Evolutionary conservation across 179 eudicot species (phyloP).

Genomic region (Vitellaria paradoxa): DNA sequence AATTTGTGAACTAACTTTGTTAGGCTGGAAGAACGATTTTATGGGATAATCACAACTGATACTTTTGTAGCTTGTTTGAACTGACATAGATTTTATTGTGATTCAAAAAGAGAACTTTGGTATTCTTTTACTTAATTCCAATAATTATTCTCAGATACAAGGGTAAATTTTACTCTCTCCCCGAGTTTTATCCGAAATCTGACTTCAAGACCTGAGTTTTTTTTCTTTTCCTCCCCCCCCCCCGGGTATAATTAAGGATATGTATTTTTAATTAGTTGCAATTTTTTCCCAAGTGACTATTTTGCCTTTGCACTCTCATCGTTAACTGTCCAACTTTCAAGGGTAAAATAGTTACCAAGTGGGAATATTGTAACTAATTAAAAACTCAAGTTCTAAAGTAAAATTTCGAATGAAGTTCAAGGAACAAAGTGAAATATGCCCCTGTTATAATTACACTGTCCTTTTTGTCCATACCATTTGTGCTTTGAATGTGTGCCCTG

Average conservation of each 20-base stretch:
- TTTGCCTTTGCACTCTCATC: background rate
- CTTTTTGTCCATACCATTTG: too few relatives aligned
- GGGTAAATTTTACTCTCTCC: background rate
- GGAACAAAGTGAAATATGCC: background rate
- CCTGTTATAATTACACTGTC: background rate
- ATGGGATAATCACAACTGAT: too few relatives aligned
- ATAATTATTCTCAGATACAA: background rate
- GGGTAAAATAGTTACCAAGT: too few relatives aligned
- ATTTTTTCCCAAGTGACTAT: background rate
- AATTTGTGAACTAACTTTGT: conserved; percentile 1
- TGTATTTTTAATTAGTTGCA: background rate
- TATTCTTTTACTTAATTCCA: background rate
- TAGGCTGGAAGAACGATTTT: conserved; percentile 1
- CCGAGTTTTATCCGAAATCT: background rate
- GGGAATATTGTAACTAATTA: too few relatives aligned
- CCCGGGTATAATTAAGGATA: background rate
- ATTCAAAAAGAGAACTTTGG: background rate
- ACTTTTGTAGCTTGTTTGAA: too few relatives aligned
- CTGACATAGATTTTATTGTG: too few relatives aligned
- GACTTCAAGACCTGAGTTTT: background rate
- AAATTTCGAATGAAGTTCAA: too few relatives aligned
- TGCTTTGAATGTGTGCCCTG: too few relatives aligned
- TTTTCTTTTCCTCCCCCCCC: background rate
- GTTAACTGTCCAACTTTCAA: too few relatives aligned
- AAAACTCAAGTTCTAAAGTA: background rate